These are phyloP conservation scores for Solanum bulbocastanum DNA, from an alignment of 257 asterid species.

Conservation along the genomic window DNA sequence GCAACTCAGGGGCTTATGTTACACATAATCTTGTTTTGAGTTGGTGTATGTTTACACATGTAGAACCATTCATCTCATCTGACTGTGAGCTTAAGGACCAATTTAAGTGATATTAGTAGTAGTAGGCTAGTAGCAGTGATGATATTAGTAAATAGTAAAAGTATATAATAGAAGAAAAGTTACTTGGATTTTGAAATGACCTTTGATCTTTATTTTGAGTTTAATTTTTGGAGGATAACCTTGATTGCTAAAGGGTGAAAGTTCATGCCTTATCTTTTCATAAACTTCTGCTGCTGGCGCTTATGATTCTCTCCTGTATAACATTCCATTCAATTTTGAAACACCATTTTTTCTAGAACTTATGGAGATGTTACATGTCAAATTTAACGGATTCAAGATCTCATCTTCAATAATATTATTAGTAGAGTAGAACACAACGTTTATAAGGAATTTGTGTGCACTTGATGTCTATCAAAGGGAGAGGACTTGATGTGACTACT, in stretches of 20 bases:
- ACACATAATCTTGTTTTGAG: not conserved
- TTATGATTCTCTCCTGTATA: not conserved
- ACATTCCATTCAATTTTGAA: not conserved
- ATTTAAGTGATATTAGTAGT: not conserved
- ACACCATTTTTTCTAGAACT: not conserved
- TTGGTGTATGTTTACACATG: not conserved
- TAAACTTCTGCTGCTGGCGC: not conserved
- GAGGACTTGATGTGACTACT: not conserved
- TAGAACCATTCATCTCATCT: not conserved
- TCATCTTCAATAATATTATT: not conserved
- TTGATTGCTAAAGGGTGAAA: not conserved
- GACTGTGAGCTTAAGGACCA: not conserved
- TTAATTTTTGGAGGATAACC: not conserved
- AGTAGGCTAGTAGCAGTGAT: not conserved
- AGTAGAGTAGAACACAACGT: not conserved
- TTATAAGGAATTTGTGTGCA: not conserved
- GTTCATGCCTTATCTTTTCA: not conserved
- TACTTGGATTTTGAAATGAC: not conserved
- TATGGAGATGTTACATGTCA: not conserved
- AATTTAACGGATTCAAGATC: not conserved
- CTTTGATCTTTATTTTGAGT: not conserved
- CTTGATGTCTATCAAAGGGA: not conserved
- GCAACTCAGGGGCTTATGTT: not conserved
- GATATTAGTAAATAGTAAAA: not conserved
- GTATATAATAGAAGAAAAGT: not conserved